These are phyloP conservation scores for Oryza punctata DNA, from an alignment of 176 grass and related monocot species.

Conservation along the genomic window DNA sequence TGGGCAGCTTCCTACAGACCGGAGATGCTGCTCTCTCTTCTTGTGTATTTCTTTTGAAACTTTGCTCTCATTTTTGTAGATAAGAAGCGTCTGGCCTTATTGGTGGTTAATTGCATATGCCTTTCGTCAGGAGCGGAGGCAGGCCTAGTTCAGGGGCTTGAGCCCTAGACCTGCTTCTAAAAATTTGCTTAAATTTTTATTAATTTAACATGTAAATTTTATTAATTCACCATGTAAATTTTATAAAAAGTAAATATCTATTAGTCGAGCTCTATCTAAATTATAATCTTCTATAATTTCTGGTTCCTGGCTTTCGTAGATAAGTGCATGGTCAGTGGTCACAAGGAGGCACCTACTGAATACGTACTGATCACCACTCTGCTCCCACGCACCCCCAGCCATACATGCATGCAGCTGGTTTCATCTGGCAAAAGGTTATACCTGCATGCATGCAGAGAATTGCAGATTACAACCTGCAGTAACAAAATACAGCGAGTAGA, in stretches of 20 bases:
- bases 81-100: background rate
- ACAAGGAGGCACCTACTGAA: background rate
- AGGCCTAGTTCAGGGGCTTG: no score
- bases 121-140: no score
- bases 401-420: background rate
- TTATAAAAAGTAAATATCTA: no score
- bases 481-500: background rate
- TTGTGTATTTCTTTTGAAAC: background rate
- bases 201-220: no score
- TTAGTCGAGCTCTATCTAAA: no score
- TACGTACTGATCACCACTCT: background rate
- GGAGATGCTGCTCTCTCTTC: background rate
- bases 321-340: background rate
- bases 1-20: background rate
- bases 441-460: background rate
- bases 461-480: background rate
- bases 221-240: no score
- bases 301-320: background rate
- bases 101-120: background rate
- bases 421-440: background rate
- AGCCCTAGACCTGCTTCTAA: no score
- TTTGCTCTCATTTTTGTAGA: background rate
- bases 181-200: no score
- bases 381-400: background rate
- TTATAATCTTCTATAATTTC: no score